Base-by-base conservation (phyloP, 208 protist species). In the Acanthamoeba lenticulata region DNA sequence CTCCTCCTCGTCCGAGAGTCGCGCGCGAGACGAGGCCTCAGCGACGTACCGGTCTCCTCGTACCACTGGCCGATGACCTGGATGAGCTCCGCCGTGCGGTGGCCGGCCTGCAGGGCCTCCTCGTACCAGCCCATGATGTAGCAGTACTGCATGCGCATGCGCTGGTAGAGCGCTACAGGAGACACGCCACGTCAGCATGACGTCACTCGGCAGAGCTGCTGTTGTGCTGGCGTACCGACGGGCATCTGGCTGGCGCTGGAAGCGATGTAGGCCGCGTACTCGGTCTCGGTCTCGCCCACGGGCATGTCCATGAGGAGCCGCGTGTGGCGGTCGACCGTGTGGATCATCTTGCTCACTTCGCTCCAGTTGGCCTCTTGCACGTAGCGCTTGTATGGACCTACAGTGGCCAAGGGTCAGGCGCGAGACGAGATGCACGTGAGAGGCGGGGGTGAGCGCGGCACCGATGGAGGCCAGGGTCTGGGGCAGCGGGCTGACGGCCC, bases 81-180 rank as follows among this genome's bases (percentile, higher is more conserved):
- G 72, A 83, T 24, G 27, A 24, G 72, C 29, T 83, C 32, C 1
- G 29, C 27, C 24, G 77, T 27, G 24, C 34, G 24, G 5, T 52
- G 40, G 44, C 44, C 44, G 27, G 77, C 6, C 11, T 38, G 29
- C 5, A 86, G 77, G 3, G 77, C 85, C 11, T 91, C 85, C 7
- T 15, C 3, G 40, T 91, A 91, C 40, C 52, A 24, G 4, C 85
- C 85, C 85, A 91, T 91, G 24, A 91, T 91, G 60, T 91, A 91
- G 32, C 17, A 45, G 60, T 91, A 91, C 5, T 91, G 85, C 85
- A 91, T 91, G 15, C 36, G 4, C 24, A 74, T 45, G 21, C 21
- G 1, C 13, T 90, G 57, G 38, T 72, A 40, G 0, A 44, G 83
- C 24, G 52, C 83, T 90, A 47, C 29, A 90, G 15, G 45, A 52